Evolutionary conservation across 768 basidiomycete genomes (phyloP), one percentile per base, ranked within the genome.

Genomic region (Boletus huronensis): DNA sequence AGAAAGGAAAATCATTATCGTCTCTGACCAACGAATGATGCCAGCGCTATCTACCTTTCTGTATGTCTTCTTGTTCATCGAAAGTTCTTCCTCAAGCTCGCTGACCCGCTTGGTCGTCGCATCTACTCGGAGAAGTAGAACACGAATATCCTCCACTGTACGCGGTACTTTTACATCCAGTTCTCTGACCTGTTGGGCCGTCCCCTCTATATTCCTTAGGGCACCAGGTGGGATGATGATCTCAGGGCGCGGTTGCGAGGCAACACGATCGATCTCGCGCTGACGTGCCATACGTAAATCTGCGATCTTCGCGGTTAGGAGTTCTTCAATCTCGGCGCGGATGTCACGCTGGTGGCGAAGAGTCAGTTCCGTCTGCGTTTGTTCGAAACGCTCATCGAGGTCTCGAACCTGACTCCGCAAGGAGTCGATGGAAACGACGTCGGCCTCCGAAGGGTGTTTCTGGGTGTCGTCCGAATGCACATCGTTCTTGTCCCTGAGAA

Each of bases 331-430:
- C 35, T 65, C 64, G 26, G 50, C 40, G 28, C 44, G 47, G 13
- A 62, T 50, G 19, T 71, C 57, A 28, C 40, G 46, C 32, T 19
- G 63, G 41, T 45, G 67, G 38, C 51, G 57, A 28, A 72, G 56
- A n/a, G 71, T 67, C 17, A 72, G 54, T 31, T 67, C 65, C 6
- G 71, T 59, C 9, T 62, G 67, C 7, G 64, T 55, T 48, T 71
- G 67, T n/a, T 70, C 69, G 8, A 72, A 52, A n/a, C 61, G 61
- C 32, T 69, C 61, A 46, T 66, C 69, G 16, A 71, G 57, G 25
- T 65, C 52, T 29, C 31, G 60, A 13, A 72, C 21, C 26, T 48
- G 63, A 43, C 11, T 52, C 49, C 34, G 60, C 45, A 70, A 44
- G 6, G 54, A 48, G 35, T 61, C 55, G 6, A 60, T 25, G 11